Evolutionary conservation across 306 rosid genomes (phyloP).

Genomic region (Morella rubra): DNA sequence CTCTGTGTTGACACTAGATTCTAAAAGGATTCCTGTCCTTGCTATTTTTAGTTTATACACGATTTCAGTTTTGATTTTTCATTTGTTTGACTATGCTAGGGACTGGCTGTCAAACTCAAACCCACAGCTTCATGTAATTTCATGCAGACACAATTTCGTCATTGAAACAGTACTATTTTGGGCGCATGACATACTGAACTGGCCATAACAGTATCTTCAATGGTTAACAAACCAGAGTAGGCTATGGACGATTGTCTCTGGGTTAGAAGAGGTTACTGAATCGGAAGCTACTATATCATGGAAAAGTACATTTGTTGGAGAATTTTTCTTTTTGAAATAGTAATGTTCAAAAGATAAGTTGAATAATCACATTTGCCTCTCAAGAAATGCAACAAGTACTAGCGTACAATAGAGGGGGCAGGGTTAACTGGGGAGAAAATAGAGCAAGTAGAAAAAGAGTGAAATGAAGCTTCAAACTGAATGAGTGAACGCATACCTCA

Average conservation of each 20-base stretch:
- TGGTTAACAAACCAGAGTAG: neutral
- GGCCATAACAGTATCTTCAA: neutral
- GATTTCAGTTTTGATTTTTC: too few species aligned
- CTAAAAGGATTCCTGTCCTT: neutral
- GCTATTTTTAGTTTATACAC: neutral
- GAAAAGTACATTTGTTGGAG: neutral
- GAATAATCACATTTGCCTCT: neutral
- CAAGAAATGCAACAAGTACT: neutral
- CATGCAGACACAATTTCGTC: neutral
- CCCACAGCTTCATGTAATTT: neutral
- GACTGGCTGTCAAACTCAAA: neutral
- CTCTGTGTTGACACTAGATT: neutral
- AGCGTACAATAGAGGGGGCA: neutral
- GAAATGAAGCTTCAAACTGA: slow-evolving; percentile 17
- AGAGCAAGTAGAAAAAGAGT: neutral
- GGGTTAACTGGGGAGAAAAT: neutral
- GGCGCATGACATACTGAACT: neutral
- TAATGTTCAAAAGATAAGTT: neutral
- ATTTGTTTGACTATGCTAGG: neutral
- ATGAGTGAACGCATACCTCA: slow-evolving; percentile 37
- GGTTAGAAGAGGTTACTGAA: neutral
- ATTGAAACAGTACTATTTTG: neutral
- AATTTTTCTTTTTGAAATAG: neutral
- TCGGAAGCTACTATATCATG: neutral
- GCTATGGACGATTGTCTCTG: neutral